Evolutionary conservation across 371 early-diverging fungal genomes (phyloP), one percentile per base, ranked within the genome.

Genomic region (Syncephalis fuscata): DNA sequence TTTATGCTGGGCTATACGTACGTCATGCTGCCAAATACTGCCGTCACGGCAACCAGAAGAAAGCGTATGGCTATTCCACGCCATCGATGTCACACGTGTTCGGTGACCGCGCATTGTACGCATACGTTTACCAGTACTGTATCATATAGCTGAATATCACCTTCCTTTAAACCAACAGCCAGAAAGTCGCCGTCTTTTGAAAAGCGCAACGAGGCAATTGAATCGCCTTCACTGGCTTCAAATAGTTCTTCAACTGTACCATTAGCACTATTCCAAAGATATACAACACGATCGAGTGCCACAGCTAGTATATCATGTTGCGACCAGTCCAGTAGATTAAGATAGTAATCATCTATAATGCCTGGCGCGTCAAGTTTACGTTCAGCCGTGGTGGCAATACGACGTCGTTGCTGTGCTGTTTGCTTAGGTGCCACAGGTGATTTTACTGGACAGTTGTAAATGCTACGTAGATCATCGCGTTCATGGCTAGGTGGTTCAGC

Each of bases 311-410:
- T 61, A 47, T 93, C 88, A 11, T 57, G 58, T 19, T 60, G 50
- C 3, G 83, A 84, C 99, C 99, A 99, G 57, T 95, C 96, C 22
- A 99, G 62, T 39, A 99, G 57, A 59, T 98, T 99, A 22, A 97
- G 68, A 60, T 99, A 99, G 58, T 87, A 99, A 59, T 99, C 99
- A 57, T 99, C 95, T 7, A 72, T 52, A 56, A 99, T 62, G 0
- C 83, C 90, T 0, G 92, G 92, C 0, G 95, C 92, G 61, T 94
- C 95, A 27, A 94, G 63, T 3, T 87, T 73, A 49, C 74, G 78
- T 53, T 81, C 80, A 0, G 91, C 83, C 10, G 71, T 65, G 0
- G 66, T 68, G 1, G 71, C 52, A 17, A 92, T 82, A 45, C 76
- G 70, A 21, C 32, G 4, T 32, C 32, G 4, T 32, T 92, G 71